These are phyloP conservation scores for Planoprotostelium fungivorum DNA, from an alignment of 78 protist species.

Conservation along the genomic window DNA sequence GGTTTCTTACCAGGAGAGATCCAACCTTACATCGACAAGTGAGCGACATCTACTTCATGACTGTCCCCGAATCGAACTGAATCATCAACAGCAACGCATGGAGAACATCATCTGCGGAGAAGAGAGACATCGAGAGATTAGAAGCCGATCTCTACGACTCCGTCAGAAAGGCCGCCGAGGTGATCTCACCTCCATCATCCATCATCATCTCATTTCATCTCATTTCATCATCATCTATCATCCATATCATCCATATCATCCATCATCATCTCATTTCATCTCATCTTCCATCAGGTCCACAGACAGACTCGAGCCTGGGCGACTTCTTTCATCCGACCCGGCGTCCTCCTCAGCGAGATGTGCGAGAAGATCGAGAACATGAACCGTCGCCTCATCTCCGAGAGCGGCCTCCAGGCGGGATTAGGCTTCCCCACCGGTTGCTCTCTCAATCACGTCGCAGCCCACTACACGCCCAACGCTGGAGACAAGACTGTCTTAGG, in stretches of 20 bases:
- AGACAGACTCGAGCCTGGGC: slow-evolving; percentile 70
- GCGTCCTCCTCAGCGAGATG: slow-evolving; percentile 74
- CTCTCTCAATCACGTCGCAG: slow-evolving; percentile 93
- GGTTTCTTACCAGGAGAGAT: background rate
- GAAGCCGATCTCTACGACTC: slow-evolving; percentile 34
- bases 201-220: too few species aligned
- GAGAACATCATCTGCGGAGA: slow-evolving; percentile 79
- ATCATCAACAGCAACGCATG: slow-evolving; percentile 27
- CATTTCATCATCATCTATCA: slow-evolving; percentile 30
- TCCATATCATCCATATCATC: background rate
- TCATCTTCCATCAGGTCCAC: too few species aligned
- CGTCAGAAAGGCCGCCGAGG: slow-evolving; percentile 93
- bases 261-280: background rate
- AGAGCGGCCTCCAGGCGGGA: slow-evolving; percentile 79
- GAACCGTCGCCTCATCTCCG: slow-evolving; percentile 58
- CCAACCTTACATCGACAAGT: background rate
- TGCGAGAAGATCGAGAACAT: slow-evolving; percentile 74
- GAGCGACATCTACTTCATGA: background rate
- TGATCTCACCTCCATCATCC: too few species aligned
- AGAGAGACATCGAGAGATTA: slow-evolving; percentile 65
- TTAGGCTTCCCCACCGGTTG: slow-evolving; percentile 95
- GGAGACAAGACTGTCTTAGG: slow-evolving; percentile 95
- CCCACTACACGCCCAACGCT: slow-evolving; percentile 98
- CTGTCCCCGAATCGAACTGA: background rate
- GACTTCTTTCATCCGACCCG: slow-evolving; percentile 73